Conservation (phyloP, 768 basidiomycete genomes). For the Trametes gibbosa region DNA sequence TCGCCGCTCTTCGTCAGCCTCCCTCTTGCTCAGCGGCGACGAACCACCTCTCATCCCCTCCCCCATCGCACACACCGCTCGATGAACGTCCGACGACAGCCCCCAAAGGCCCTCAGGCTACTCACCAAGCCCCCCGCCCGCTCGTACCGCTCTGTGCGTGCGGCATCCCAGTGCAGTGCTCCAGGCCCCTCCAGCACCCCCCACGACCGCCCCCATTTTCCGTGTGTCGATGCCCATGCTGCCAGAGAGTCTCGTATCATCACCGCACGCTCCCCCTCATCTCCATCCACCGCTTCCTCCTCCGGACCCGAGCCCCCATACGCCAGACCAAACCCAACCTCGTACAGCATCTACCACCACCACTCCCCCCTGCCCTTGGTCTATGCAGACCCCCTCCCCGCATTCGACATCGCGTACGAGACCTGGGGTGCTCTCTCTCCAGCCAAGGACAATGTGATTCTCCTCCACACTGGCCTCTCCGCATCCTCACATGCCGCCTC, state of each 20-base stretch:
- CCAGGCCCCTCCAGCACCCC: slow-evolving; percentile 8
- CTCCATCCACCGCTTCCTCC: slow-evolving; percentile 22
- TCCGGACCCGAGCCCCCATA: slow-evolving; percentile 83
- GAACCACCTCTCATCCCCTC: not conserved
- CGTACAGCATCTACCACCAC: slow-evolving; percentile 72
- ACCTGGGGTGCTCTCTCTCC: slow-evolving; percentile 92
- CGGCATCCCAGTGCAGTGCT: slow-evolving; percentile 13
- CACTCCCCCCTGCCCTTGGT: slow-evolving; percentile 59
- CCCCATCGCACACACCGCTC: not conserved
- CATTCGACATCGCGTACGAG: slow-evolving; percentile 92
- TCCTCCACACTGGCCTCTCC: slow-evolving; percentile 93
- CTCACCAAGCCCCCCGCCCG: slow-evolving; percentile 6
- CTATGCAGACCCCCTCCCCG: slow-evolving; percentile 53
- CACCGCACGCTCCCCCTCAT: slow-evolving; percentile 27
- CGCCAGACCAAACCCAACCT: slow-evolving; percentile 70
- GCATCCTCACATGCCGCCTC: slow-evolving; percentile 95
- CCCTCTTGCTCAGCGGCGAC: not conserved
- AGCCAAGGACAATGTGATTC: slow-evolving; percentile 79
- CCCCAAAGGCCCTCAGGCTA: slow-evolving; percentile 6
- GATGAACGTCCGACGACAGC: slow-evolving; percentile 9
- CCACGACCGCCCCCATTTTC: slow-evolving; percentile 40
- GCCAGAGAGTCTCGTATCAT: slow-evolving; percentile 58
- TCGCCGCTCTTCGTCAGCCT: slow-evolving; percentile 3
- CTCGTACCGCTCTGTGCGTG: slow-evolving; percentile 1
- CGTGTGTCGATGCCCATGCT: slow-evolving; percentile 84